Conservation (phyloP, 2,329 filamentous ascomycete species). For the Nothophoma quercina region DNA sequence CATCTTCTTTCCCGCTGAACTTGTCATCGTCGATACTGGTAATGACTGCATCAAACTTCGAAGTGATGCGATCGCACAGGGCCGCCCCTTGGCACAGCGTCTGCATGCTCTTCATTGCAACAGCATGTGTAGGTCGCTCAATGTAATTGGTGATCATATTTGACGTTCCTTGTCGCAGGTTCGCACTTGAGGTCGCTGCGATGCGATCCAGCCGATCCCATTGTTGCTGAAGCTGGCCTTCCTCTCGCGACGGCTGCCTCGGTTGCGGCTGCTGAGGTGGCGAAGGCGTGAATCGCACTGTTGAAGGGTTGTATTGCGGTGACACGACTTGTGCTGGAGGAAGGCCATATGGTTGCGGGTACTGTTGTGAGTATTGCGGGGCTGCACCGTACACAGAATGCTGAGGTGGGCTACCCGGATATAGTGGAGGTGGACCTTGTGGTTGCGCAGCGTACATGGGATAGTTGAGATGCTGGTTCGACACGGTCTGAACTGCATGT, state of each 20-base stretch:
- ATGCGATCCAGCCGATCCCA: slow-evolving; percentile 41
- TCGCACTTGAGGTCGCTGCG: slow-evolving; percentile 39
- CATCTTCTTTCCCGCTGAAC: slow-evolving; percentile 61
- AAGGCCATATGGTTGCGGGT: slow-evolving; percentile 23
- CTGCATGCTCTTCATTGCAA: slow-evolving; percentile 45
- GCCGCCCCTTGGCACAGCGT: slow-evolving; percentile 51
- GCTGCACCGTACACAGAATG: slow-evolving; percentile 31
- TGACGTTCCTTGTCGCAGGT: slow-evolving; percentile 38
- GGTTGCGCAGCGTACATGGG: slow-evolving; percentile 16
- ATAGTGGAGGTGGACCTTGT: slow-evolving; percentile 15
- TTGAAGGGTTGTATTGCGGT: slow-evolving; percentile 31
- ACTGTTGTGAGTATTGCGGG: slow-evolving; percentile 27
- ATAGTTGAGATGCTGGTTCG: slow-evolving; percentile 20
- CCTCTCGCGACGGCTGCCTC: slow-evolving; percentile 20
- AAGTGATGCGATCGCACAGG: slow-evolving; percentile 67
- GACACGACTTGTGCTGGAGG: slow-evolving; percentile 24
- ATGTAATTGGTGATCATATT: slow-evolving; percentile 40
- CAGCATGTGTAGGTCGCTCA: slow-evolving; percentile 38
- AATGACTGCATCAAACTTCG: slow-evolving; percentile 72
- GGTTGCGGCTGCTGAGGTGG: slow-evolving; percentile 20
- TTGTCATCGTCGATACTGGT: slow-evolving; percentile 74
- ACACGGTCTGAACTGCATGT: slow-evolving; percentile 20
- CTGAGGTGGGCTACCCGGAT: slow-evolving; percentile 25
- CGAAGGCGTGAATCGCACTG: slow-evolving; percentile 29
- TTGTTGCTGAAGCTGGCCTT: slow-evolving; percentile 34